Conservation (phyloP, 2,329 filamentous ascomycete genomes). For the Dactylellina parvicollis region DNA sequence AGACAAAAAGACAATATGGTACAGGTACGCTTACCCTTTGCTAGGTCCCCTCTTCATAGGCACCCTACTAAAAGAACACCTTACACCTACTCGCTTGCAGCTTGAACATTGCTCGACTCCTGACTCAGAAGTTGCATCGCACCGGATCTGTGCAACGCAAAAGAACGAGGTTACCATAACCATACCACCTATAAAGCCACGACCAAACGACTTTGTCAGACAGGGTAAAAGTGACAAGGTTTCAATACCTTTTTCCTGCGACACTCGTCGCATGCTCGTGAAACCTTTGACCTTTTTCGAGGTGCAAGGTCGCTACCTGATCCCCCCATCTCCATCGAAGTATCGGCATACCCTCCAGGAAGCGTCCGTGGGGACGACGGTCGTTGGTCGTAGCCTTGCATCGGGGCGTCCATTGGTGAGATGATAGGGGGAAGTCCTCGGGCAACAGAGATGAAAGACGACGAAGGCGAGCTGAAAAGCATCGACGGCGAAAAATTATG, state of each 20-base stretch:
- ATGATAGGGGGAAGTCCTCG: slow-evolving; percentile 57
- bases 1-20: slow-evolving; percentile 11
- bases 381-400: slow-evolving; percentile 59
- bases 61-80: slow-evolving; percentile 84
- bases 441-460: slow-evolving; percentile 53
- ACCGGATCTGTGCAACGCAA: slow-evolving; percentile 71
- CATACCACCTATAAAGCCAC: slow-evolving; percentile 53
- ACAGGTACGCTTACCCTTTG: slow-evolving; percentile 73
- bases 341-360: slow-evolving; percentile 62
- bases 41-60: slow-evolving; percentile 89
- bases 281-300: slow-evolving; percentile 84
- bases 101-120: slow-evolving; percentile 80
- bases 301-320: slow-evolving; percentile 71
- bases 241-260: slow-evolving; percentile 76
- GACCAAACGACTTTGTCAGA: slow-evolving; percentile 51
- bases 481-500: slow-evolving; percentile 51
- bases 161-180: slow-evolving; percentile 53
- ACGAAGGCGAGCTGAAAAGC: slow-evolving; percentile 54
- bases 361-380: slow-evolving; percentile 60
- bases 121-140: slow-evolving; percentile 79
- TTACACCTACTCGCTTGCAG: slow-evolving; percentile 78
- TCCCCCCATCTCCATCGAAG: slow-evolving; percentile 65
- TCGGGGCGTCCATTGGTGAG: slow-evolving; percentile 55
- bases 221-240: slow-evolving; percentile 53
- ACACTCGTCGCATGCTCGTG: slow-evolving; percentile 87